Conservation (phyloP, 225 moss, liverwort and hornwort genomes). For the Antitrichia curtipendula region DNA sequence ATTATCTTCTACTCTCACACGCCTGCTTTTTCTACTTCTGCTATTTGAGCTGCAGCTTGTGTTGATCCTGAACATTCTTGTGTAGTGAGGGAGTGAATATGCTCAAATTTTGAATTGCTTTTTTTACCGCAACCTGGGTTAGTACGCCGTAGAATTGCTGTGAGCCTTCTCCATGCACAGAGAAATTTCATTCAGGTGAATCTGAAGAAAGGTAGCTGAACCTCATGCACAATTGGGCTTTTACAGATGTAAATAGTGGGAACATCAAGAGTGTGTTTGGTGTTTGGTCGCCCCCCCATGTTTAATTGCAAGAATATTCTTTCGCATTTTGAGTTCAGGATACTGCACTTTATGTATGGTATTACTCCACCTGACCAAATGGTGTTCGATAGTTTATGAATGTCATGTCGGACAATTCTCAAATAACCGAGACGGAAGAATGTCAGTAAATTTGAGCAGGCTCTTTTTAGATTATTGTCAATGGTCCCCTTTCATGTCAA, state of each 20-base stretch:
- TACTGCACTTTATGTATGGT: not conserved
- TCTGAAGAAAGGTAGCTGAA: not conserved
- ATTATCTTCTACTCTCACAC: constrained; percentile 32
- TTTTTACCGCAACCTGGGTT: not conserved
- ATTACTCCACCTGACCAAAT: not conserved
- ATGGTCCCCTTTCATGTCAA: not conserved
- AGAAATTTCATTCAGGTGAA: not conserved
- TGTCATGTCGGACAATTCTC: not conserved
- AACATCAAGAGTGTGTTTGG: constrained; percentile 9
- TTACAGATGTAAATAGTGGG: constrained; percentile 19
- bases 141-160: constrained; percentile 17
- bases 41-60: constrained; percentile 18
- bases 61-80: constrained; percentile 20
- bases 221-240: constrained; percentile 17
- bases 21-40: not conserved
- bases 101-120: constrained; percentile 14
- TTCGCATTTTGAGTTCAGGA: not conserved
- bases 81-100: constrained; percentile 16
- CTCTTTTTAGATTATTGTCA: not conserved
- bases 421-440: not conserved
- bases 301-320: constrained; percentile 2
- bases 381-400: not conserved
- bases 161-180: constrained; percentile 3
- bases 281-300: constrained; percentile 1
- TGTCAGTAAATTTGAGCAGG: not conserved